These are phyloP conservation scores for Clitoria ternatea DNA, from an alignment of 306 rosid genomes.

Conservation along the genomic window DNA sequence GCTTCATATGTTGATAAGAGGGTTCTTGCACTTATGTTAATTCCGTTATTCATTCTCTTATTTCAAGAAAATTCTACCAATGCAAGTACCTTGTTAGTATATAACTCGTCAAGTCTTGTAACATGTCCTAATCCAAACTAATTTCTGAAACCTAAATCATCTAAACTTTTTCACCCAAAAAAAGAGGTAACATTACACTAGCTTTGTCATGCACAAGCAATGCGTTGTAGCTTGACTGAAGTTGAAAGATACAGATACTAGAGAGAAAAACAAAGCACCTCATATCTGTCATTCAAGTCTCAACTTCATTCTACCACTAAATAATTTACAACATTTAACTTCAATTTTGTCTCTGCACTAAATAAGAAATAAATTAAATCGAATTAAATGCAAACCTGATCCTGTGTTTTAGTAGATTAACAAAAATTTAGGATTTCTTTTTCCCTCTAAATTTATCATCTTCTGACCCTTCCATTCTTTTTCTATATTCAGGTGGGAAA, in stretches of 20 bases:
- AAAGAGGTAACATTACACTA: background rate
- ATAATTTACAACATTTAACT: constrained; percentile 21
- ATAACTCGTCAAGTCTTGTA: too few relatives aligned
- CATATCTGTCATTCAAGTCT: constrained; percentile 4
- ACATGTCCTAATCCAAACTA: too few relatives aligned
- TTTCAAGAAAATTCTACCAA: too few relatives aligned
- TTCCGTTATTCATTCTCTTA: too few relatives aligned
- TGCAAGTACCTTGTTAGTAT: too few relatives aligned
- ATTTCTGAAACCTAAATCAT: too few relatives aligned
- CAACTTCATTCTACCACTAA: constrained; percentile 33
- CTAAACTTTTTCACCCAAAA: too few relatives aligned
- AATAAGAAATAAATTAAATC: constrained; percentile 56
- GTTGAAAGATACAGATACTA: background rate
- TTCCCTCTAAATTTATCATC: constrained; percentile 8
- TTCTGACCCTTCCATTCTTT: constrained; percentile 17
- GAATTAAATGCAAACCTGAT: constrained; percentile 45
- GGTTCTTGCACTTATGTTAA: too few relatives aligned
- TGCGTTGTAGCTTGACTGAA: background rate
- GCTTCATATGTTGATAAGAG: too few relatives aligned
- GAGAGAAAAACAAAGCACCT: background rate
- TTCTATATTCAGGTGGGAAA: constrained; percentile 26
- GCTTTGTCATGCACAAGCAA: background rate
- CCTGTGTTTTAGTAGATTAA: constrained; percentile 24
- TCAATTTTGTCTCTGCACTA: constrained; percentile 21
- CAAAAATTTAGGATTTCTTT: constrained; percentile 40